These are phyloP conservation scores for Arctostaphylos glauca DNA, from an alignment of 148 eudicot species.

Conservation along the genomic window DNA sequence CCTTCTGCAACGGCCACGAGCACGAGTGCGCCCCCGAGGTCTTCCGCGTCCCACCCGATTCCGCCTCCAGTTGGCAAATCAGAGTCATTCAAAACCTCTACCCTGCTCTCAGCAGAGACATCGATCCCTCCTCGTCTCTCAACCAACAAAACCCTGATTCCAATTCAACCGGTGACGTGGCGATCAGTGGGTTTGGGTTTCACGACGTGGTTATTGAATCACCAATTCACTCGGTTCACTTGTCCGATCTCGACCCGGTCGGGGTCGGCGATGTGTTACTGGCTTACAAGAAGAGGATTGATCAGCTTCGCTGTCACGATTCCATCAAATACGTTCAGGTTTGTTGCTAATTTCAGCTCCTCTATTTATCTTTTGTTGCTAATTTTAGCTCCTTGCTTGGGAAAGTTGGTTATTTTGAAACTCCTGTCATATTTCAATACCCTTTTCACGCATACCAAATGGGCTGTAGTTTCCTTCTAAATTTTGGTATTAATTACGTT, in stretches of 20 bases:
- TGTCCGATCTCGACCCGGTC: conserved; percentile 56
- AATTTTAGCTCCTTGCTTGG: background rate
- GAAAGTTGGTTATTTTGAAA: background rate
- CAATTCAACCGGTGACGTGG: conserved; percentile 20
- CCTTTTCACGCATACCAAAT: background rate
- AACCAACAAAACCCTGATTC: background rate
- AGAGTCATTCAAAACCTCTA: conserved; percentile 84
- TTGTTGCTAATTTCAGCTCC: background rate
- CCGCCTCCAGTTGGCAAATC: conserved; percentile 51
- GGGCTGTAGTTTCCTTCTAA: background rate
- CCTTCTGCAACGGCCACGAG: conserved; percentile 85
- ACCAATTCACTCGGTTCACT: conserved; percentile 63
- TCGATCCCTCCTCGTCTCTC: conserved; percentile 15
- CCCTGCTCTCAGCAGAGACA: conserved; percentile 76
- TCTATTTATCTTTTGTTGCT: background rate
- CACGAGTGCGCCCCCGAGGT: conserved; percentile 93
- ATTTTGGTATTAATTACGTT: background rate
- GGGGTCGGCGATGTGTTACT: conserved; percentile 64
- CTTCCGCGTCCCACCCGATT: conserved; percentile 60
- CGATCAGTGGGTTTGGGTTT: conserved; percentile 66
- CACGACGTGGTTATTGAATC: conserved; percentile 93
- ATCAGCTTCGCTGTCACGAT: conserved; percentile 46
- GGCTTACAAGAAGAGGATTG: conserved; percentile 77
- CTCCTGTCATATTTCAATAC: too few relatives aligned
- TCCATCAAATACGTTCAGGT: conserved; percentile 82